Evolutionary conservation across 257 asterid genomes (phyloP).

Genomic region (Solanum corneliomulleri): DNA sequence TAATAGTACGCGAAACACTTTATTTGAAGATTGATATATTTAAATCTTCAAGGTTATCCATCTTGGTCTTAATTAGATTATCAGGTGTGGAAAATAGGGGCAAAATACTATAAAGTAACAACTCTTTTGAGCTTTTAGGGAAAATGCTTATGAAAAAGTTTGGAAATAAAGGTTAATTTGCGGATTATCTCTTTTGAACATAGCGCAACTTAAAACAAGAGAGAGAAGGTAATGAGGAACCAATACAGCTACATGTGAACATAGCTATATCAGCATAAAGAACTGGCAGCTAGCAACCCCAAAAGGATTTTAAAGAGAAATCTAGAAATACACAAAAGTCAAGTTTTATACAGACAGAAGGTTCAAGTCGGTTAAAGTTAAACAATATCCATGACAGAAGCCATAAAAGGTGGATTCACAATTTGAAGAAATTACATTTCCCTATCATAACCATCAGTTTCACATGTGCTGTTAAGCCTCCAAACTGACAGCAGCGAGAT

Average conservation of each 20-base stretch:
- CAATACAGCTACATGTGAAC: not conserved
- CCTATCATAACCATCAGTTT: slow-evolving; percentile 7
- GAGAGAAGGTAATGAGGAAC: not conserved
- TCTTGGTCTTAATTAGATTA: not conserved
- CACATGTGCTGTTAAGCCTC: slow-evolving; percentile 13
- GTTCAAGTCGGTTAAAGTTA: slow-evolving; percentile 1
- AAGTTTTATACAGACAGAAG: slow-evolving; percentile 21
- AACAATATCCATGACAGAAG: slow-evolving; percentile 6
- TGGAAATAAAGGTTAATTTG: not conserved
- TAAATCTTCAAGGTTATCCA: not conserved
- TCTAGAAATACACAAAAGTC: not conserved
- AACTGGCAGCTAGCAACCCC: not conserved
- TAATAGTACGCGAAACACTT: not conserved
- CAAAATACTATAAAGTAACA: not conserved
- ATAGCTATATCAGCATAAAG: not conserved
- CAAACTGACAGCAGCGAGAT: not conserved
- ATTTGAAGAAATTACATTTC: not conserved
- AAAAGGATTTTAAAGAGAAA: not conserved
- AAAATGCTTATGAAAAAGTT: not conserved
- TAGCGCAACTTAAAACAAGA: not conserved
- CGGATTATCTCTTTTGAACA: not conserved
- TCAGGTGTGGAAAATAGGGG: not conserved
- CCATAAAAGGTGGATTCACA: slow-evolving; percentile 15
- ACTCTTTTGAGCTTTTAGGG: not conserved
- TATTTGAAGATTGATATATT: not conserved